Conservation (phyloP, 148 eudicot species). For the Nepenthes gracilis region DNA sequence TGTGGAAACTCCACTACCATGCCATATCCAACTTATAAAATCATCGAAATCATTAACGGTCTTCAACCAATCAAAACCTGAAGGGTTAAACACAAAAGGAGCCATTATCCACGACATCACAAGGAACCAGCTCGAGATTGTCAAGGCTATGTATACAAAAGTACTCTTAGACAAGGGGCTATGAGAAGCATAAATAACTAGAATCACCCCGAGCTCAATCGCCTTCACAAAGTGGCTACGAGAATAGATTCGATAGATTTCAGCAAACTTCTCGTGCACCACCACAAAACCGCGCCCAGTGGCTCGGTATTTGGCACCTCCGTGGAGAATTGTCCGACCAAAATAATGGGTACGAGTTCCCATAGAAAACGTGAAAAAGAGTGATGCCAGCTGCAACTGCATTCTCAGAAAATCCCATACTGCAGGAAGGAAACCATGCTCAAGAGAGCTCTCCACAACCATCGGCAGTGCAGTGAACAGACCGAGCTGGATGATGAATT, state of each 20-base stretch:
- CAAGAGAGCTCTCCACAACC: conserved; percentile 89
- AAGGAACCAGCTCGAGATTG: conserved; percentile 79
- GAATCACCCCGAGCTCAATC: conserved; percentile 77
- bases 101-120: conserved; percentile 85
- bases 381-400: conserved; percentile 75
- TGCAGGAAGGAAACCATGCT: conserved; percentile 84
- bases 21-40: conserved; percentile 80
- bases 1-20: conserved; percentile 49
- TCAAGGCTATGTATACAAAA: conserved; percentile 70
- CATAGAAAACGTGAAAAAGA: conserved; percentile 80
- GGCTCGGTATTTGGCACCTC: conserved; percentile 87
- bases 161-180: conserved; percentile 52
- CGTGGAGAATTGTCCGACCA: conserved; percentile 90
- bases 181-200: conserved; percentile 64
- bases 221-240: conserved; percentile 96
- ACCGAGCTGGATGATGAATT: conserved; percentile 76
- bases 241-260: conserved; percentile 73
- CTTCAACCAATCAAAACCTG: conserved; percentile 94
- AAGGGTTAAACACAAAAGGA: conserved; percentile 91
- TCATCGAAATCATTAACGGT: conserved; percentile 83
- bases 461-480: conserved; percentile 90
- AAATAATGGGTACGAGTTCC: conserved; percentile 83
- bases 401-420: conserved; percentile 78
- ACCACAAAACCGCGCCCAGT: conserved; percentile 98
- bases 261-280: conserved; percentile 71